Evolutionary conservation across 2,329 filamentous ascomycete genomes (phyloP), one percentile per base, ranked within the genome.

Genomic region (Stemphylium vesicarium): DNA sequence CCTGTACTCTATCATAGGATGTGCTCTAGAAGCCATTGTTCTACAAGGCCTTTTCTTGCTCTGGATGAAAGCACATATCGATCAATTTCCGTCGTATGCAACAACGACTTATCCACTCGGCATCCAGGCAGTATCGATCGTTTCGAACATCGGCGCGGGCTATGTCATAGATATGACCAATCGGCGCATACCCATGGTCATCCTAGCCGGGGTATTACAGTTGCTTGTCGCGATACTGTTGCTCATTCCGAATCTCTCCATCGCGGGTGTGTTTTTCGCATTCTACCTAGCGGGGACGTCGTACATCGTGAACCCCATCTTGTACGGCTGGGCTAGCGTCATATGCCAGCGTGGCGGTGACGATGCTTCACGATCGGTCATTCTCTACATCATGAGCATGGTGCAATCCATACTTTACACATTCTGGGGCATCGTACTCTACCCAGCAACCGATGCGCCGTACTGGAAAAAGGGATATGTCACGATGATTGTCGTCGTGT

Each of bases 101-200:
- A 77, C 82, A 10, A 86, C 85, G 63, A 82, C 84, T 60, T 85
- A 85, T 43, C 83, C 84, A 0, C 81, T 84, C 0, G 84, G 82
- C 2, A 80, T 86, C 0, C 79, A 84, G 0, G 84, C 83, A 0
- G 79, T 82, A 0, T 84, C 83, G 2, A 86, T 86, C 32, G 70
- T 81, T 0, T 84, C 83, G 6, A 75, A 76, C 39, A 68, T 77
- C 11, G 59, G 70, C 2, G 74, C 74, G 20, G 75, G 73, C 15
- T 67, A 73, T 44, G 63, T 75, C 18, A 78, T 78, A 50, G 75
- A 78, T 44, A 64, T 68, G 18, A 77, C 76, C 0, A 69, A 72
- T 18, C 61, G 63, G 3, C 70, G 69, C 26, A 62, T 74, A 9
- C 73, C 74, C 2, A 76, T 77, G 68, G 73, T 72, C 4, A 50